Evolutionary conservation across 176 grass and related monocot genomes (phyloP).

Genomic region (Oryza meyeriana): DNA sequence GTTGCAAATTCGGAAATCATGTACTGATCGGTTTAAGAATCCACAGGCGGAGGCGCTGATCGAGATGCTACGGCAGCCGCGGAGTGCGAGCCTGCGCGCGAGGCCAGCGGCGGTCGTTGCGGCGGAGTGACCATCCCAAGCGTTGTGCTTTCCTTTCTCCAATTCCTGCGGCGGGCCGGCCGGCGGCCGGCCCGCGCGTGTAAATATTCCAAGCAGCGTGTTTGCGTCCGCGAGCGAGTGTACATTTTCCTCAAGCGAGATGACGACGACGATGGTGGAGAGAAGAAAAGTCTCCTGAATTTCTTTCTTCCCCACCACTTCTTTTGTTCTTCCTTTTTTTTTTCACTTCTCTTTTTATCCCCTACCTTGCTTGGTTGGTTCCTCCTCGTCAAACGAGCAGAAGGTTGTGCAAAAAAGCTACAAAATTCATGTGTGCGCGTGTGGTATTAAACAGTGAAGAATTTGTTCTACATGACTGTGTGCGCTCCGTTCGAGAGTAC

Average conservation of each 20-base stretch:
- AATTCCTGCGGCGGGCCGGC: constrained; percentile 21
- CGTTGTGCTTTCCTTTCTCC: neutral
- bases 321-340: neutral
- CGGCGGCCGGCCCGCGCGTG: constrained; percentile 23
- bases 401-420: neutral
- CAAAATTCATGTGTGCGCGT: neutral
- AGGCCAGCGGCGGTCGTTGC: constrained; percentile 44
- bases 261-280: constrained; percentile 22
- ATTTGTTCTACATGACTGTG: neutral
- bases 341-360: neutral
- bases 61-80: constrained; percentile 71
- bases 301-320: neutral
- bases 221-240: constrained; percentile 69
- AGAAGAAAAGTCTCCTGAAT: constrained; percentile 29
- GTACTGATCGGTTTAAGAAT: constrained; percentile 25
- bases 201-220: constrained; percentile 50
- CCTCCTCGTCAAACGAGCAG: constrained; percentile 22
- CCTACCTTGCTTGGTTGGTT: constrained; percentile 2
- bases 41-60: constrained; percentile 69
- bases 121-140: constrained; percentile 37
- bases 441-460: constrained; percentile 12
- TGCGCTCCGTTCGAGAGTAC: no score
- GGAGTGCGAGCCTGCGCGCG: constrained; percentile 38
- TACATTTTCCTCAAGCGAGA: constrained; percentile 75
- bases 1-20: neutral